Base-by-base conservation (phyloP, 805 yeast genomes). In the Schwanniomyces vanrijiae region DNA sequence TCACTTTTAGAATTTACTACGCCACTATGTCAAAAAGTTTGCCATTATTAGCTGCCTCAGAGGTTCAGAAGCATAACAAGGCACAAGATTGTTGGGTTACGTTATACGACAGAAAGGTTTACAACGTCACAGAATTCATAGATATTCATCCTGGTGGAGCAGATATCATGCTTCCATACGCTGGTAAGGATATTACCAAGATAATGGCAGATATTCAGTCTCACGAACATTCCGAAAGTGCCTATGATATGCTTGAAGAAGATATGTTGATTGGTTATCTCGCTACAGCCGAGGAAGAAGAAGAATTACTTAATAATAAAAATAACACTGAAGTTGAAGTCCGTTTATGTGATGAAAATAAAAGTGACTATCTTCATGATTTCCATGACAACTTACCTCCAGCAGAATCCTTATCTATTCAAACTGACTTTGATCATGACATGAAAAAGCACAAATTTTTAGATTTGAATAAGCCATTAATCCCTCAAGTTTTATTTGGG, bases 161-260 rank as follows among this genome's bases (percentile, higher is more conserved):
- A 4, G 85, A 81, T 47, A 53, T 82, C n/a, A 75, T 83, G 41
- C 49, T 78, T 45, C 81, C 78, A 3, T 78, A 78, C 54, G 83
- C 81, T 31, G 89, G 86, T 19, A 73, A 77, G 53, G 86, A 81
- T 53, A 63, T 80, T 44, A 88, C 97, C 8, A 81, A 80, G 44
- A 83, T 90, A 41, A 79, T 92, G 78, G 82, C 84, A 6, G 97
- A 92, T 59, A 73, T 72, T 18, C 70, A 71, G 3, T 75, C 84
- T 31, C 97, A 91, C 63, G 82, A 78, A 43, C 97, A 92, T 65
- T 83, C 94, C 4, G 92, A 88, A 51, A 72, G 85, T 40, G 96
- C 97, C 1, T 86, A 88, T 64, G 94, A 88, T 44, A 85, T 91
- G 78, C 71, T 92, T 52, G 88, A 86, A 51, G 96, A 91, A 39